These are phyloP conservation scores for Psilocybe cyanescens DNA, from an alignment of 768 basidiomycete species.

Conservation along the genomic window DNA sequence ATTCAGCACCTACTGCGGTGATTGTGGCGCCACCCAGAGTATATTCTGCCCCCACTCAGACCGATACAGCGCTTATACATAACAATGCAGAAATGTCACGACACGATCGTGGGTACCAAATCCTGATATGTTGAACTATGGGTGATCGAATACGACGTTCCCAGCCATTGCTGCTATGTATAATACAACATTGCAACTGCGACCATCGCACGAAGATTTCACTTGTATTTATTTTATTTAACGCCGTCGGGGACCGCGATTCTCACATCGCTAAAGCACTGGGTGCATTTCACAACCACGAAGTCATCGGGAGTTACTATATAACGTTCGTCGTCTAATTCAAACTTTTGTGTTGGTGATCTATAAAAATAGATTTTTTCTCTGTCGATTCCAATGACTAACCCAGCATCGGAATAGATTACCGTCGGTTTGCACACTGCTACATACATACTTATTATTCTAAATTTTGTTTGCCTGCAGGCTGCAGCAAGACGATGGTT, in stretches of 20 bases:
- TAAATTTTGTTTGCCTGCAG: too few species aligned
- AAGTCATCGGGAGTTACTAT: slow-evolving; percentile 2
- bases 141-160: not conserved
- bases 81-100: not conserved
- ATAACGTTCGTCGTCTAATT: not conserved
- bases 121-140: not conserved
- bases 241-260: not conserved
- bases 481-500: too few species aligned
- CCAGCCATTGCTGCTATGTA: not conserved
- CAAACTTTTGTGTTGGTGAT: not conserved
- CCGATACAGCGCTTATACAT: not conserved
- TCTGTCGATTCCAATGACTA: not conserved
- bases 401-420: not conserved
- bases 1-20: slow-evolving; percentile 11
- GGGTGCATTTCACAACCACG: not conserved
- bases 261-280: not conserved
- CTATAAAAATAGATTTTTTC: not conserved
- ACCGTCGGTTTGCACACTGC: too few species aligned
- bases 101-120: slow-evolving; percentile 6
- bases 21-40: slow-evolving; percentile 21
- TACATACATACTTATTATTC: not conserved
- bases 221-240: not conserved
- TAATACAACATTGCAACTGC: not conserved
- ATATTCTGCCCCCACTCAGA: not conserved
- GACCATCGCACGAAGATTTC: not conserved